phyloP scores from a whole-genome alignment of 805 yeast genomes.

The Candida vaughaniae region DNA sequence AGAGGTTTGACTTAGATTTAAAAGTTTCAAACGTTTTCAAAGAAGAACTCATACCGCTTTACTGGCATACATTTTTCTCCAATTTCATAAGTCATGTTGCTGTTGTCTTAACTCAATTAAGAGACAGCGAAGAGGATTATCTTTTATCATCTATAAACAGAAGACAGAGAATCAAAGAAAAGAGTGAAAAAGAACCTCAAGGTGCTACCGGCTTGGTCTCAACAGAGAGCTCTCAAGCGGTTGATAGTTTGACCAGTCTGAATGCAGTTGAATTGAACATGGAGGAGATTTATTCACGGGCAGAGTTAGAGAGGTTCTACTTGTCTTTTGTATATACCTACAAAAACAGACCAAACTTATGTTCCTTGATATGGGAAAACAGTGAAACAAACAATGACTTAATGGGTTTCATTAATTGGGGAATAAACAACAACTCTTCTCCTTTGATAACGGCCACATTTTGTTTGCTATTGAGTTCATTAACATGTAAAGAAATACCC shows the following conservation, averaged over 20 bases:
- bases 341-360: conserved; percentile 55
- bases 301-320: conserved; percentile 87
- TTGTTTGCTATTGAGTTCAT: conserved; percentile 73
- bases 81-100: conserved; percentile 64
- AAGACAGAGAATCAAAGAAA: conserved; percentile 9
- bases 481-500: conserved; percentile 55
- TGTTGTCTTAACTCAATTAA: conserved; percentile 59
- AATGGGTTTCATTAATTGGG: conserved; percentile 87
- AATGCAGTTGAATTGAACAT: conserved; percentile 36
- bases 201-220: conserved; percentile 1
- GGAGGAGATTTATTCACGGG: conserved; percentile 66
- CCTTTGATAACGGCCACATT: conserved; percentile 81
- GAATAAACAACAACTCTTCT: conserved; percentile 70
- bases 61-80: conserved; percentile 51
- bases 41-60: conserved; percentile 34
- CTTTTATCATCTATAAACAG: conserved; percentile 48
- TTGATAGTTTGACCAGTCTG: neutral
- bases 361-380: conserved; percentile 60
- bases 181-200: conserved; percentile 1
- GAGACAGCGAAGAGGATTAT: conserved; percentile 75
- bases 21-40: conserved; percentile 21
- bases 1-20: neutral
- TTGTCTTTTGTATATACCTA: conserved; percentile 71
- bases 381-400: conserved; percentile 47
- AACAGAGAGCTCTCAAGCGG: neutral